Conservation (phyloP, 2,329 filamentous ascomycete genomes). For the Cercospora citrullina region DNA sequence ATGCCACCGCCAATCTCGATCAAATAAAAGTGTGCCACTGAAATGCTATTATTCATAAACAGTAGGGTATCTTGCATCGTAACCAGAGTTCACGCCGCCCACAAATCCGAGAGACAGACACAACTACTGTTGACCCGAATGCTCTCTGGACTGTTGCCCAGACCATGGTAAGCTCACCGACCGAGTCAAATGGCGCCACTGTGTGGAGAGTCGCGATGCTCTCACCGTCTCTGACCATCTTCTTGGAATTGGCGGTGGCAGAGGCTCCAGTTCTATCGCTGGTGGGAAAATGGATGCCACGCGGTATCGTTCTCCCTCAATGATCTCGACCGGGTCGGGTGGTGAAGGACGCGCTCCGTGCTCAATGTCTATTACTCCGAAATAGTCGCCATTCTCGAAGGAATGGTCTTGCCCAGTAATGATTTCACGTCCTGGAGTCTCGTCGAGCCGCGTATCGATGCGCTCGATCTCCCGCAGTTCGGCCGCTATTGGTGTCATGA, state of each 20-base stretch:
- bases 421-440: not conserved
- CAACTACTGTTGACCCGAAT: not conserved
- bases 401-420: not conserved
- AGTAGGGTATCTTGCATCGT: not conserved
- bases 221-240: not conserved
- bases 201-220: not conserved
- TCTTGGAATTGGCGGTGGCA: not conserved
- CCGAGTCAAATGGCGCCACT: not conserved
- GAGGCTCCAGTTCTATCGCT: not conserved
- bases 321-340: conserved; percentile 9
- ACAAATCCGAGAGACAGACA: not conserved
- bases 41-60: not conserved
- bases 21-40: not conserved
- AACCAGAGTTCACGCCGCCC: not conserved
- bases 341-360: not conserved
- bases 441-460: conserved; percentile 6
- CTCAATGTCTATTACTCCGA: not conserved
- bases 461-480: conserved; percentile 8
- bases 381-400: conserved; percentile 9
- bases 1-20: not conserved
- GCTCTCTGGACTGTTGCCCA: not conserved
- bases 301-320: conserved; percentile 4
- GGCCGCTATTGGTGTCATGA: conserved; percentile 5
- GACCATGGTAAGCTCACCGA: not conserved
- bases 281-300: not conserved